Conservation (phyloP, 257 asterid species). For the Cruciata laevipes region DNA sequence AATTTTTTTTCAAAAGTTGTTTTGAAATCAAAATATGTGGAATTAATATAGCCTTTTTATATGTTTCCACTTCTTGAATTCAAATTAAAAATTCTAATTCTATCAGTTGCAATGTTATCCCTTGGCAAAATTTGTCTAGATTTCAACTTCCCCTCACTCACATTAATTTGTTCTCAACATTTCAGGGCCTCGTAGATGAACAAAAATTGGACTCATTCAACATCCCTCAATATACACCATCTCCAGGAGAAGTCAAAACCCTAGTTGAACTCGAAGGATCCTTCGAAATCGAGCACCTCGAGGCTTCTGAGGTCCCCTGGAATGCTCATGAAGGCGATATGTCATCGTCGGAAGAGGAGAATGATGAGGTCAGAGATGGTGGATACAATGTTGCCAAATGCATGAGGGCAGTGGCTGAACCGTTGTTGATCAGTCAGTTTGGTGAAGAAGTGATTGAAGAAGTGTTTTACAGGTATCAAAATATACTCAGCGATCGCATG, state of each 20-base stretch:
- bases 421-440: conserved; percentile 51
- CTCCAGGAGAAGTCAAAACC: conserved; percentile 32
- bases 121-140: too few species aligned
- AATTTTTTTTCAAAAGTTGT: too few species aligned
- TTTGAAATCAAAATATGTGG: too few species aligned
- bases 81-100: too few species aligned
- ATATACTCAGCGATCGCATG: conserved; percentile 19
- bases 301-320: conserved; percentile 42
- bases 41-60: too few species aligned
- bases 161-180: neutral
- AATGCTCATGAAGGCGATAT: conserved; percentile 19
- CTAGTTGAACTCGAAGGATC: conserved; percentile 49
- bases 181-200: conserved; percentile 44
- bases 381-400: conserved; percentile 44
- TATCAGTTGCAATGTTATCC: too few species aligned
- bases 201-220: conserved; percentile 44
- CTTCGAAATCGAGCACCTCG: conserved; percentile 34
- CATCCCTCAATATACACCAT: conserved; percentile 63
- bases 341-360: too few species aligned
- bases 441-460: conserved; percentile 35
- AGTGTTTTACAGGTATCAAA: conserved; percentile 29
- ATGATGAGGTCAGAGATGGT: conserved; percentile 1
- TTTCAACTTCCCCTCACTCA: neutral
- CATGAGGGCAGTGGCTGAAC: conserved; percentile 65
- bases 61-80: too few species aligned